These are phyloP conservation scores for Populus hybrid DNA, from an alignment of 441 rosid genomes.

Conservation along the genomic window DNA sequence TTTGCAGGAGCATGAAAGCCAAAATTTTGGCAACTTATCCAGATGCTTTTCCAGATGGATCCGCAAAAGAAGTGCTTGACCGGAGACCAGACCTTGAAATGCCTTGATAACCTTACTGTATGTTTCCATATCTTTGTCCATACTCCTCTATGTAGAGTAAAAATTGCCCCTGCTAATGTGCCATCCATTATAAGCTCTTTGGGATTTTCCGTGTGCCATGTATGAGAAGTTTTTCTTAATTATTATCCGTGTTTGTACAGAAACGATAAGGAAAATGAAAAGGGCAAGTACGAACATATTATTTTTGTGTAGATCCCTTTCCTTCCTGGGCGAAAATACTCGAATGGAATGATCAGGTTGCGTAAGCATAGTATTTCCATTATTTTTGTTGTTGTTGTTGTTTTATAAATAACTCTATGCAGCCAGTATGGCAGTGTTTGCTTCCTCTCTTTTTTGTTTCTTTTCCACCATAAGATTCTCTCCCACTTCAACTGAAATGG, in stretches of 20 bases:
- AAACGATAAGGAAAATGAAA: background rate
- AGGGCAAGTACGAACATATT: background rate
- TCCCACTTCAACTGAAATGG: background rate
- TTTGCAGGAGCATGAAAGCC: conserved; percentile 60
- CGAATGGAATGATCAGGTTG: background rate
- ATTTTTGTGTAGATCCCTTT: background rate
- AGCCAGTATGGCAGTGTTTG: background rate
- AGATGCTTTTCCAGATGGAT: conserved; percentile 81
- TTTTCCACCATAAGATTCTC: background rate
- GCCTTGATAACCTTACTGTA: conserved; percentile 32
- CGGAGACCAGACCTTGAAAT: conserved; percentile 77
- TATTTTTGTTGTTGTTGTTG: too few relatives aligned
- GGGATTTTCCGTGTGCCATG: background rate
- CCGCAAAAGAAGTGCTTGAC: conserved; percentile 58
- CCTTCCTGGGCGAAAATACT: background rate
- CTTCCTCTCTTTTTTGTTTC: background rate
- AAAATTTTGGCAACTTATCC: conserved; percentile 75
- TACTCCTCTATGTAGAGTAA: background rate
- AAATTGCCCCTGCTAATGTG: background rate
- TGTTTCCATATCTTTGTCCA: background rate
- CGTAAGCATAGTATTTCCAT: background rate
- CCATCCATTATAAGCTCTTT: background rate
- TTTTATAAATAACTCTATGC: background rate
- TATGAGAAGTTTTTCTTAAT: background rate
- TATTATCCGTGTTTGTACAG: background rate